These are phyloP conservation scores for Prunus kanzakura DNA, from an alignment of 306 rosid genomes.

Conservation along the genomic window DNA sequence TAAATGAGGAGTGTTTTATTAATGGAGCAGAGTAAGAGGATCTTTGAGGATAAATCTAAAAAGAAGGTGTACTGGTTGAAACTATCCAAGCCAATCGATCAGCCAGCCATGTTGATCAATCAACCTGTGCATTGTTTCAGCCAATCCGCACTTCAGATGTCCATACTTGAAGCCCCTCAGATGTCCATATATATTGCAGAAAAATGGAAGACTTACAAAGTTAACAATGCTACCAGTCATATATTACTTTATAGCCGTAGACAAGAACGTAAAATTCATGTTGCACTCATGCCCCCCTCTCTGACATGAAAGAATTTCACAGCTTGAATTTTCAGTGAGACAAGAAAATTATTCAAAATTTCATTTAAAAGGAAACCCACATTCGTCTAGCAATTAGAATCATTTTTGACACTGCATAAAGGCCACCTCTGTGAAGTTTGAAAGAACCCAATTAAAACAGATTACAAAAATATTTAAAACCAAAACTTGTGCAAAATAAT, in stretches of 20 bases:
- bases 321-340: background rate
- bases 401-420: background rate
- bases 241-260: no score
- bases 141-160: background rate
- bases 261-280: background rate
- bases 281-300: background rate
- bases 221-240: no score
- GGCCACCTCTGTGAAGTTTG: background rate
- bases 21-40: no score
- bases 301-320: background rate
- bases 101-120: background rate
- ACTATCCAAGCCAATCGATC: background rate
- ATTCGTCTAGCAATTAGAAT: background rate
- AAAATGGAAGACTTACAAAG: no score
- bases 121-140: background rate
- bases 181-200: no score
- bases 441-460: background rate
- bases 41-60: no score
- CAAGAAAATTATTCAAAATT: background rate
- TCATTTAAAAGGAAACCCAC: no score
- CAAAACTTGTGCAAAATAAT: slow-evolving; percentile 22
- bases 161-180: background rate
- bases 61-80: background rate
- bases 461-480: slow-evolving; percentile 1
- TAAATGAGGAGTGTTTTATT: no score